Base-by-base conservation (phyloP, 805 yeast genomes). In the Hanseniaspora hatyaiensis region DNA sequence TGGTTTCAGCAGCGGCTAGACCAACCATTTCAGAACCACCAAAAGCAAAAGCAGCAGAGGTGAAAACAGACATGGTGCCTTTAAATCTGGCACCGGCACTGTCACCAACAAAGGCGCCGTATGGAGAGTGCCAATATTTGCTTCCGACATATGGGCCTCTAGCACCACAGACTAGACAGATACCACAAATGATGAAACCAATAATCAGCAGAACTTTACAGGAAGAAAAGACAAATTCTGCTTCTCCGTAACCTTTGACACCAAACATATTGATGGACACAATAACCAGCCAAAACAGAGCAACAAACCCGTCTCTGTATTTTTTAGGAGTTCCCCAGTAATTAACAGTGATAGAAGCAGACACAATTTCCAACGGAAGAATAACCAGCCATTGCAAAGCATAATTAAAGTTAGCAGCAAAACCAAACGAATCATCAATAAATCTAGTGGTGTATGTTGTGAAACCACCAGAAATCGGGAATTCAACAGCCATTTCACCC, bases 401-500 rank as follows among this genome's bases (percentile, higher is more conserved):
- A 54, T 74, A 74, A 55, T 72, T 75, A 71, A 76, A 73, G 49
- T 78, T 80, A 59, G 70, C 66, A 4, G 82, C 80, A 57, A 75
- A 78, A 19, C 81, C 83, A 67, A 75, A 72, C 5, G 80, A 73
- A 9, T 72, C 70, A 55, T 77, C 80, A 47, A 78, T 63, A 55
- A 78, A 77, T 52, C 74, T 65, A n/a, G 77, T 65, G 3, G 78
- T 72, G 58, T 73, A 78, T n/a, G 79, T 72, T 32, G 75, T 70
- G 54, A 78, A 78, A 5, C 81, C 77, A 58, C 83, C 83, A 11
- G 80, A 69, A 12, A 77, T 70, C 8, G 83, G 83, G 59, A 72
- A 76, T 4, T 77, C 67, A 34, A 77, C 74, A 23, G 79, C 74
- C 51, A 78, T 53, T 55, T 78, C 83, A 50, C 80, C 79, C 26